These are phyloP conservation scores for Ophiostoma ips DNA, from an alignment of 2,329 filamentous ascomycete species.

Conservation along the genomic window DNA sequence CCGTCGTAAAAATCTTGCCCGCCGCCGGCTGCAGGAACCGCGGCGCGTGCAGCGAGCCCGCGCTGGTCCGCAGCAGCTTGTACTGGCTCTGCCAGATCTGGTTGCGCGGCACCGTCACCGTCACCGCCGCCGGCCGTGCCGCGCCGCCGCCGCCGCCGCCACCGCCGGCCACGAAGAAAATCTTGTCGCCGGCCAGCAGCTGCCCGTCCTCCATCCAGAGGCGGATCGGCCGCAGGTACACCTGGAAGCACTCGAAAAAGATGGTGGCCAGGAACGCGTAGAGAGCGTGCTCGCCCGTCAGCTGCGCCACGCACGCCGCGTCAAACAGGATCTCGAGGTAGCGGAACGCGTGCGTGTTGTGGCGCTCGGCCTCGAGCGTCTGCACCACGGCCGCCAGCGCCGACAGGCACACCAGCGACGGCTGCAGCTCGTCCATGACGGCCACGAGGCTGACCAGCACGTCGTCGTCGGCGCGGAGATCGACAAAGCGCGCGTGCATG, in stretches of 20 bases:
- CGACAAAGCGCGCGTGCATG: conserved; percentile 47
- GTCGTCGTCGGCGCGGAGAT: conserved; percentile 22
- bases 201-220: conserved; percentile 75
- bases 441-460: conserved; percentile 52
- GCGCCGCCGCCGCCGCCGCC: too few species aligned
- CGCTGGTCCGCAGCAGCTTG: conserved; percentile 45
- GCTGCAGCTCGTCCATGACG: conserved; percentile 42
- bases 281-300: conserved; percentile 45
- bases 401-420: conserved; percentile 39
- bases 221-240: conserved; percentile 68
- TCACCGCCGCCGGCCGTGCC: too few species aligned
- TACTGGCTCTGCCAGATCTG: conserved; percentile 69
- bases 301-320: conserved; percentile 53
- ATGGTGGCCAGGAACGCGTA: conserved; percentile 53
- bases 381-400: conserved; percentile 48
- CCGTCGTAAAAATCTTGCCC: conserved; percentile 66
- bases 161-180: conserved; percentile 64
- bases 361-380: conserved; percentile 36
- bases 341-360: conserved; percentile 45
- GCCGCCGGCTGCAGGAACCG: conserved; percentile 58
- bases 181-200: conserved; percentile 48
- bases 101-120: conserved; percentile 42
- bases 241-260: conserved; percentile 69
- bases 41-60: conserved; percentile 53
- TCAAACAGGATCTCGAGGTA: conserved; percentile 69